These are phyloP conservation scores for Veloboletus limbatus DNA, from an alignment of 1,284 basidiomycete genomes.

Conservation along the genomic window DNA sequence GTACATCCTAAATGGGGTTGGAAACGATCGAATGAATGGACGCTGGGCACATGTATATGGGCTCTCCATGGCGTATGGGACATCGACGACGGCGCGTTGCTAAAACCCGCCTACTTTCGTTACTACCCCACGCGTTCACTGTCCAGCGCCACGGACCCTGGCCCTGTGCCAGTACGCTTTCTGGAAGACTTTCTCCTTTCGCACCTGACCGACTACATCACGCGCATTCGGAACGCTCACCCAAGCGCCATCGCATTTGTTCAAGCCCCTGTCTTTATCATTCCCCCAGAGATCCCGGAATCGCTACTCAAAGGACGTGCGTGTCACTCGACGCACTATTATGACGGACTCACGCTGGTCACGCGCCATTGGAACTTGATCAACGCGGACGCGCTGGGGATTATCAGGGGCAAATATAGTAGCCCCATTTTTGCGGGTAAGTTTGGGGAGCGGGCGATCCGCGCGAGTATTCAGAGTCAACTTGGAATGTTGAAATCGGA, in stretches of 20 bases:
- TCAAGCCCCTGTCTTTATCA: slow-evolving; percentile 89
- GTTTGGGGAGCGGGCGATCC: slow-evolving; percentile 81
- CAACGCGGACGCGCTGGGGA: slow-evolving; percentile 92
- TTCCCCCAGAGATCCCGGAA: slow-evolving; percentile 63
- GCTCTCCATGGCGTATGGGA: slow-evolving; percentile 95
- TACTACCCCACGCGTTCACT: slow-evolving; percentile 35
- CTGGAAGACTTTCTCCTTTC: slow-evolving; percentile 82
- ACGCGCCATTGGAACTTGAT: slow-evolving; percentile 95
- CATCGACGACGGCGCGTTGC: slow-evolving; percentile 59
- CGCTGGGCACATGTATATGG: slow-evolving; percentile 87
- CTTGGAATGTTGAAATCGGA: slow-evolving; percentile 79
- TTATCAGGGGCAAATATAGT: slow-evolving; percentile 86
- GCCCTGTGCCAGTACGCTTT: slow-evolving; percentile 55
- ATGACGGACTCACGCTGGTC: slow-evolving; percentile 86
- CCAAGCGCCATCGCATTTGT: slow-evolving; percentile 88
- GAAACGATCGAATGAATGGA: slow-evolving; percentile 57
- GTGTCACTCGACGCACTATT: slow-evolving; percentile 87
- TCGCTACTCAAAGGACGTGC: slow-evolving; percentile 67
- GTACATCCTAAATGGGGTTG: slow-evolving; percentile 46
- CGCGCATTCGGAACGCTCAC: slow-evolving; percentile 69
- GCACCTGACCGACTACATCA: slow-evolving; percentile 68
- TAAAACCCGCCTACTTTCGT: slow-evolving; percentile 80
- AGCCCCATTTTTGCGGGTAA: slow-evolving; percentile 65
- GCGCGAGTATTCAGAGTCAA: slow-evolving; percentile 82
- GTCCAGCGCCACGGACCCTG: slow-evolving; percentile 11